A percentile compares a stretch with the other conserved stretches of the same genome.
phyloP scores from a whole-genome alignment of 148 eudicot genomes.

The Linanthus parryae region DNA sequence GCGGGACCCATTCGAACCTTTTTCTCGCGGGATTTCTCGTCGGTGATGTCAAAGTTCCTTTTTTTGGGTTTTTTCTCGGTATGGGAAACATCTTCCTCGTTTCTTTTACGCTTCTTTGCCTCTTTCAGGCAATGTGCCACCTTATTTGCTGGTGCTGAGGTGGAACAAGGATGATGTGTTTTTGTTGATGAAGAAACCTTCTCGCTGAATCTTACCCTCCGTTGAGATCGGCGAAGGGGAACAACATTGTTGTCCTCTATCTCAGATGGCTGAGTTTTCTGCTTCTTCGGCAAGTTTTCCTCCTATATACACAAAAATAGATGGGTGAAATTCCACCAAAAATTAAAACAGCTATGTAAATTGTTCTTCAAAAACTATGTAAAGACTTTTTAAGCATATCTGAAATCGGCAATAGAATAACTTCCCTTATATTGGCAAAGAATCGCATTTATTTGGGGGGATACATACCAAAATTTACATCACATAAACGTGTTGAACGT shows the following conservation, averaged over 20 bases:
- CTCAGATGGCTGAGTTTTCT: slow-evolving; percentile 61
- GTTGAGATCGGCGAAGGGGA: slow-evolving; percentile 25
- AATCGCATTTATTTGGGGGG: too few relatives aligned
- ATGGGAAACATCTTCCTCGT: slow-evolving; percentile 15
- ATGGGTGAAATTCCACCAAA: background rate
- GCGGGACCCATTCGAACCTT: slow-evolving; percentile 43
- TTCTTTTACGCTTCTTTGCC: slow-evolving; percentile 8
- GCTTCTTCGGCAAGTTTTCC: slow-evolving; percentile 45
- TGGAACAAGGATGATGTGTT: slow-evolving; percentile 46
- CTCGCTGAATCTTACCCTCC: slow-evolving; percentile 49
- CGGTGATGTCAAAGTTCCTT: too few relatives aligned
- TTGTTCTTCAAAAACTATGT: too few relatives aligned
- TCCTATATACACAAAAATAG: slow-evolving; percentile 1
- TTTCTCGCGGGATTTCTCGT: slow-evolving; percentile 25
- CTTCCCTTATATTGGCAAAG: too few relatives aligned
- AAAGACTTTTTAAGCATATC: too few relatives aligned
- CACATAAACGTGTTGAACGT: too few relatives aligned
- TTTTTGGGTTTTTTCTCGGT: too few relatives aligned
- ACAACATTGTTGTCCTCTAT: slow-evolving; percentile 45
- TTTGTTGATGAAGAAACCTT: slow-evolving; percentile 37
- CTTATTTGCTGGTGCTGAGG: slow-evolving; percentile 21
- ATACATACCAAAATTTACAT: too few relatives aligned
- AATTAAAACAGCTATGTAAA: background rate
- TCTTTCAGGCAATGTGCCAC: slow-evolving; percentile 9
- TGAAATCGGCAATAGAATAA: too few relatives aligned